Base-by-base conservation (phyloP, 768 basidiomycete species). In the Xerocomellus chrysenteron region DNA sequence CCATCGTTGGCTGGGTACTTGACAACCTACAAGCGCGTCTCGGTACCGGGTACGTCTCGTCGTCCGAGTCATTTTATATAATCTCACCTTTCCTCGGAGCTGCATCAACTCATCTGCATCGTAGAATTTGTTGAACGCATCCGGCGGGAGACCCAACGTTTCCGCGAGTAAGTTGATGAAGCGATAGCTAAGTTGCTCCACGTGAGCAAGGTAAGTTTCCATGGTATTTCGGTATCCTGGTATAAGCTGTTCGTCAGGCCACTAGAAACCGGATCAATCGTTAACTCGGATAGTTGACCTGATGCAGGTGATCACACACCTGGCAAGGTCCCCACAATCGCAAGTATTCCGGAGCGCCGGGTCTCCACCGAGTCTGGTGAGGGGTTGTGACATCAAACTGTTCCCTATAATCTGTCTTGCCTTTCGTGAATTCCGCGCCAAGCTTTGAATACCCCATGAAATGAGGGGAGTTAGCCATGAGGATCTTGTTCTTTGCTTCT, bases 361-460 rank as follows among this genome's bases (percentile, higher is more conserved):
- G 76, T 60, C 70, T 81, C 88, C 83, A 91, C 60, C 74, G 71
- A n/a, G 73, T 79, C 52, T 77, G 76, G 65, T 85, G 83, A 26
- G 76, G 81, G 11, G 89, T 92, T 40, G 82, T 89, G 62, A 93
- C 79, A 65, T 93, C 92, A 63, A 87, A 89, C 70, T 92, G 91
- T 67, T 93, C 91, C 47, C 91, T 78, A 62, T 80, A 79, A 67
- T 93, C 91, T 8, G 81, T 79, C 55, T 76, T 76, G 14, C 88
- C 90, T 63, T 84, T 88, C 30, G 91, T 93, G 59, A 86, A 68
- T 67, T 93, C 92, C 0, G 82, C 77, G 1, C 90, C 91, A 2
- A 92, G 70, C 48, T 74, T 77, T 8, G 84, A 86, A 68, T 93
- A 93, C 0, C 91, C 91, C 43, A 92, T 73, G 70, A 93, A 93